phyloP scores from a whole-genome alignment of 2,329 filamentous ascomycete species.

The Metarhizium guizhouense region DNA sequence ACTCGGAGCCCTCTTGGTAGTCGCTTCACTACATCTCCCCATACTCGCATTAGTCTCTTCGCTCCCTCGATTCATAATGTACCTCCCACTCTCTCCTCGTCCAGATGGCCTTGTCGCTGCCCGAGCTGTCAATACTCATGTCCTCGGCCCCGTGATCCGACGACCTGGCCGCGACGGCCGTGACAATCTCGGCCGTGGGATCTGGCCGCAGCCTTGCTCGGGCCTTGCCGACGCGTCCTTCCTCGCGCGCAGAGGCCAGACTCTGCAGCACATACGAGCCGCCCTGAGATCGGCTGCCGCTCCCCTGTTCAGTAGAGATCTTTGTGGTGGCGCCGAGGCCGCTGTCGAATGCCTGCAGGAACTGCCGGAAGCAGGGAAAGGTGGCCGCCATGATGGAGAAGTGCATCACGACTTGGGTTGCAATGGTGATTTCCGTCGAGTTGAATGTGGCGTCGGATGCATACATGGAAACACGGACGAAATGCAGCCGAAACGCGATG shows the following conservation, averaged over 20 bases:
- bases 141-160: not conserved
- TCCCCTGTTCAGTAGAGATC: conserved; percentile 5
- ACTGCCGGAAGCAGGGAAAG: conserved; percentile 12
- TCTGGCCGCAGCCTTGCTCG: conserved; percentile 2
- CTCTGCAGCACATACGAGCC: conserved; percentile 7
- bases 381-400: conserved; percentile 13
- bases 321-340: conserved; percentile 10
- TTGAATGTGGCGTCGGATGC: not conserved
- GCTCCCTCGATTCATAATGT: conserved; percentile 1
- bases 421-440: conserved; percentile 4
- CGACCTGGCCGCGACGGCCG: not conserved
- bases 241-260: not conserved
- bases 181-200: conserved; percentile 1
- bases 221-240: not conserved
- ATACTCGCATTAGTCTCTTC: not conserved
- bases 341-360: conserved; percentile 11
- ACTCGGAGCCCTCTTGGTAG: no score
- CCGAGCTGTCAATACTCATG: conserved; percentile 8
- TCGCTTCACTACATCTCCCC: not conserved
- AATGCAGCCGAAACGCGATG: conserved; percentile 7
- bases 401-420: conserved; percentile 12
- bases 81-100: conserved; percentile 6
- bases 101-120: conserved; percentile 11
- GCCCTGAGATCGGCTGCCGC: conserved; percentile 3
- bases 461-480: not conserved